phyloP scores from a whole-genome alignment of 345 rosid genomes.

The Atalantia buxifolia region DNA sequence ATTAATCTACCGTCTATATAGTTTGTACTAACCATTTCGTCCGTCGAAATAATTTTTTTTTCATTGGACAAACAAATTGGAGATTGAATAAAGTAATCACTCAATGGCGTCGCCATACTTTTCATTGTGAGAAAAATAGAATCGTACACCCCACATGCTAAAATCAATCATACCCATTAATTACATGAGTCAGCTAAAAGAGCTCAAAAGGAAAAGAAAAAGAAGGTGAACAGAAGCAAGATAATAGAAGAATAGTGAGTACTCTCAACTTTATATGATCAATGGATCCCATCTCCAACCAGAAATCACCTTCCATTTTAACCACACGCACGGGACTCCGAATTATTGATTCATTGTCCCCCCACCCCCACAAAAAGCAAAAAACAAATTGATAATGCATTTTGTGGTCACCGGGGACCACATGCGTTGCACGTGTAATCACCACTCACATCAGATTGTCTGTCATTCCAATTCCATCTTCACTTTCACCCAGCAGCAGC shows the following conservation, averaged over 20 bases:
- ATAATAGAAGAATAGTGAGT: background rate
- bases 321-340: constrained; percentile 24
- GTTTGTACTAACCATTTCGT: background rate
- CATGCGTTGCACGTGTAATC: constrained; percentile 31
- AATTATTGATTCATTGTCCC: background rate
- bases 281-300: background rate
- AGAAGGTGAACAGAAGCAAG: background rate
- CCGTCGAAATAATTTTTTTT: too few species aligned
- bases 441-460: constrained; percentile 9
- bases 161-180: constrained; percentile 4
- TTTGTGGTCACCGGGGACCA: constrained; percentile 1
- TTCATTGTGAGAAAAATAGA: background rate
- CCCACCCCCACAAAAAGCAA: background rate
- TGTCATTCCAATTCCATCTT: background rate
- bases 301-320: background rate
- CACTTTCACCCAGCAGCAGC: too few species aligned
- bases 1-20: background rate
- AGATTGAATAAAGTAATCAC: background rate
- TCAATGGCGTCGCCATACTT: background rate
- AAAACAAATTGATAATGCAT: background rate
- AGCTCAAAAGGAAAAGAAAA: background rate
- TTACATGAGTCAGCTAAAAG: background rate
- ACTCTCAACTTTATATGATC: background rate
- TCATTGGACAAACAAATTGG: background rate
- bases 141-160: constrained; percentile 4